Conservation (phyloP, 2,329 filamentous ascomycete genomes). For the Monosporascus sp. region DNA sequence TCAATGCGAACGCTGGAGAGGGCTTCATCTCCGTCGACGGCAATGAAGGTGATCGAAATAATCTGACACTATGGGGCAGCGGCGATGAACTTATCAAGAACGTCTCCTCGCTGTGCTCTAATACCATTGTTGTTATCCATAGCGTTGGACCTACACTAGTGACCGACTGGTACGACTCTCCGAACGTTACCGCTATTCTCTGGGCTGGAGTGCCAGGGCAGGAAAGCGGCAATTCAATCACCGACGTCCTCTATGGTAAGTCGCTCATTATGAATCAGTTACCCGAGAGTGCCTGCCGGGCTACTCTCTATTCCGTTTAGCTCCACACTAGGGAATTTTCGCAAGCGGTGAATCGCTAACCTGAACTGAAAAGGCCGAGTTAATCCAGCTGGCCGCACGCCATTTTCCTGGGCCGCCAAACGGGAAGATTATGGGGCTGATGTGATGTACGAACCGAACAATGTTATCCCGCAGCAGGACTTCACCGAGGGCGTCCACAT, state of each 20-base stretch:
- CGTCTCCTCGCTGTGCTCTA: constrained; percentile 71
- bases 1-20: constrained; percentile 81
- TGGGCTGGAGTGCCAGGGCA: constrained; percentile 80
- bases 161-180: constrained; percentile 65
- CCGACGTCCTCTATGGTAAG: constrained; percentile 69
- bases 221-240: constrained; percentile 73
- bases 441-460: constrained; percentile 64
- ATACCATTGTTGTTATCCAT: constrained; percentile 90
- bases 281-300: too few relatives aligned
- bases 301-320: too few relatives aligned
- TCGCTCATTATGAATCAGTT: background rate
- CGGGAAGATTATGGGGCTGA: constrained; percentile 63
- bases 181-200: constrained; percentile 77
- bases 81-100: constrained; percentile 78
- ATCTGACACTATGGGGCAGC: constrained; percentile 82
- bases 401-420: constrained; percentile 72
- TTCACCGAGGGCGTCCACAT: constrained; percentile 78
- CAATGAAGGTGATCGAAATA: constrained; percentile 85
- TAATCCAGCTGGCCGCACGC: constrained; percentile 70
- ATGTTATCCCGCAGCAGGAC: constrained; percentile 66
- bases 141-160: constrained; percentile 75
- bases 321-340: too few relatives aligned
- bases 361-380: constrained; percentile 41
- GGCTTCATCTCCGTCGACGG: constrained; percentile 78
- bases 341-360: background rate